Percentiles rank a stretch among this genome's conserved stretches.
Evolutionary conservation across 2,329 filamentous ascomycete genomes (phyloP).

Genomic region (Talaromyces sp.): DNA sequence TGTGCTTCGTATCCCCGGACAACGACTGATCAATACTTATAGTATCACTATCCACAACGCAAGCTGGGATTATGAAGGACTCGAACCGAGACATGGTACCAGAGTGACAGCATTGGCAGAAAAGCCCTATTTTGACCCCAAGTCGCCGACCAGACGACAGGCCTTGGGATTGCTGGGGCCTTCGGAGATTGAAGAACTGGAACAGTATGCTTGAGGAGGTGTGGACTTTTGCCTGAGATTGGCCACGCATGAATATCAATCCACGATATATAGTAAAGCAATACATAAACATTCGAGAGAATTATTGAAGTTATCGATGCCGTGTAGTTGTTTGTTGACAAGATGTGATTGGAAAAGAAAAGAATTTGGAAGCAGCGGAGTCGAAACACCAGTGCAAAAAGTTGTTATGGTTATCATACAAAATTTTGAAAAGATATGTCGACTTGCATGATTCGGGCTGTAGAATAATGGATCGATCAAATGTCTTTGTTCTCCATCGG

Average conservation of each 20-base stretch:
- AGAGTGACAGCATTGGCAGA: constrained; percentile 69
- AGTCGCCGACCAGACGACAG: constrained; percentile 64
- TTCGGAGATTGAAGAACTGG: constrained; percentile 41
- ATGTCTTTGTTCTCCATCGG: background rate
- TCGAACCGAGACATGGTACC: constrained; percentile 66
- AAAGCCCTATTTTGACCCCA: constrained; percentile 64
- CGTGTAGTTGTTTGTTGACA: background rate
- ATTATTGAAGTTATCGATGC: background rate
- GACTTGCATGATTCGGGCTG: background rate
- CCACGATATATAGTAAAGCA: background rate
- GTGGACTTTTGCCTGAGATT: too few species aligned
- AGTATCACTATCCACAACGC: constrained; percentile 72
- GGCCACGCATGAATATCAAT: background rate
- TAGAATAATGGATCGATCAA: background rate
- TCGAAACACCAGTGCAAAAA: background rate
- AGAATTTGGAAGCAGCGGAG: background rate
- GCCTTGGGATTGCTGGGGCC: constrained; percentile 62
- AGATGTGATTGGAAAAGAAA: background rate
- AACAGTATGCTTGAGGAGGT: constrained; percentile 22
- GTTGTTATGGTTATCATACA: background rate
- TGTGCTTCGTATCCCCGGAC: background rate
- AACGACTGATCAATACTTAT: background rate
- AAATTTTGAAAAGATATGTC: background rate
- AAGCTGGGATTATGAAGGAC: constrained; percentile 68
- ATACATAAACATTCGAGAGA: background rate